Evolutionary conservation across 2,329 filamentous ascomycete species (phyloP).

Genomic region (Aspergillus niger): DNA sequence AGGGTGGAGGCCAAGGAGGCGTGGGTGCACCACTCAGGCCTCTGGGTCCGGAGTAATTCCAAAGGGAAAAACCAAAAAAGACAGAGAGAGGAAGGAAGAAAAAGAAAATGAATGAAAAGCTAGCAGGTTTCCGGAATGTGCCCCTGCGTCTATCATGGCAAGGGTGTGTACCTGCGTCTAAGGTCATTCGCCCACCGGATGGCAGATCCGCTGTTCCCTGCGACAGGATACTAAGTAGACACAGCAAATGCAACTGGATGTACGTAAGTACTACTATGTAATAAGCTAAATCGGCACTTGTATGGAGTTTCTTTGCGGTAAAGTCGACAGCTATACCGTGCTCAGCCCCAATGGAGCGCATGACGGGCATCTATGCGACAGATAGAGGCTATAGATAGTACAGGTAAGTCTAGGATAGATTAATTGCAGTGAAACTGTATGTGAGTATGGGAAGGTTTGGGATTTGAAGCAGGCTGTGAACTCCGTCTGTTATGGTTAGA

Average conservation of each 20-base stretch:
- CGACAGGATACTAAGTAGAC: not conserved
- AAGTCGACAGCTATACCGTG: not conserved
- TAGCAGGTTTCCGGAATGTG: not conserved
- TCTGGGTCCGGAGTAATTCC: not conserved
- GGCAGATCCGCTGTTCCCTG: constrained; percentile 2
- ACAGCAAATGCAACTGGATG: no score
- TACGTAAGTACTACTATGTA: not conserved
- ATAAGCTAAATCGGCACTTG: no score
- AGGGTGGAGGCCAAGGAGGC: constrained; percentile 2
- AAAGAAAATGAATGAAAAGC: not conserved
- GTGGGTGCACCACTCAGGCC: not conserved
- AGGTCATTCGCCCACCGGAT: not conserved
- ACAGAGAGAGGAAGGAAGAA: no score
- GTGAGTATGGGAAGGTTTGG: not conserved
- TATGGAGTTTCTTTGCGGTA: not conserved
- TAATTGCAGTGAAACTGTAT: not conserved
- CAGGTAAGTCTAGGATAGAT: not conserved
- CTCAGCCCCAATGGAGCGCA: not conserved
- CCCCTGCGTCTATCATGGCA: not conserved
- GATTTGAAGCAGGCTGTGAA: not conserved
- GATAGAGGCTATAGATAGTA: not conserved
- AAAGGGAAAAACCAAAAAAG: not conserved
- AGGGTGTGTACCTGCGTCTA: not conserved
- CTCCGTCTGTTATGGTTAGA: not conserved
- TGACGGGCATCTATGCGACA: not conserved